Base-by-base conservation (phyloP, 768 basidiomycete genomes). In the Kwoniella dendrophila region DNA sequence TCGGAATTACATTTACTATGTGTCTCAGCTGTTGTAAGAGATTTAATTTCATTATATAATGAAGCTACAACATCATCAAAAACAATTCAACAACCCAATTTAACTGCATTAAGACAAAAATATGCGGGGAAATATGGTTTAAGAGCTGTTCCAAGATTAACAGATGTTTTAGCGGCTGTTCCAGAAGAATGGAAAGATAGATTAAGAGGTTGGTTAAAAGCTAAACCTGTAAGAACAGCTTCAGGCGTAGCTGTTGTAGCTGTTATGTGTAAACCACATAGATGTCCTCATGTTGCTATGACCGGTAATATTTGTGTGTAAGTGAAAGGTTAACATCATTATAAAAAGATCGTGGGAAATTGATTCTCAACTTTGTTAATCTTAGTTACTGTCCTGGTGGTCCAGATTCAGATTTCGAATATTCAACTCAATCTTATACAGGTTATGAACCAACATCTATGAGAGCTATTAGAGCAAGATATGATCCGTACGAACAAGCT, bases 211-310 rank as follows among this genome's bases (percentile, higher is more conserved):
- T 92, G 88, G 78, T 81, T 99, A 62, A 89, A 87, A 68, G 95
- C 96, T 20, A 85, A 96, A 67, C 96, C 96, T 20, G 92, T 99
- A 56, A 82, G 96, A 65, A 98, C 95, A 3, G 96, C 96, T 7
- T 95, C 92, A 80, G 95, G 96, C 61, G 94, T 98, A 61, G 96
- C 95, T 16, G 95, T 98, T 24, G 96, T 99, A 14, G 96, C 96
- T 8, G 95, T 99, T n/a, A 99, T 99, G 96, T 95, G 93, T 82
- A 99, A 98, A 75, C 96, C 96, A 1, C 96, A 99, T 83, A 86
- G 96, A 56, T 99, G 96, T 83, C 96, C 96, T 3, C 96, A 99
- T 81, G 98, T 99, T 58, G 96, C 96, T 7, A 96, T 99, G 92
- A 99, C 96, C 0, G 96, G 96, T 29, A 99, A 99, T 73, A 98